These are phyloP conservation scores for Theobroma grandiflorum DNA, from an alignment of 441 rosid species.

Conservation along the genomic window DNA sequence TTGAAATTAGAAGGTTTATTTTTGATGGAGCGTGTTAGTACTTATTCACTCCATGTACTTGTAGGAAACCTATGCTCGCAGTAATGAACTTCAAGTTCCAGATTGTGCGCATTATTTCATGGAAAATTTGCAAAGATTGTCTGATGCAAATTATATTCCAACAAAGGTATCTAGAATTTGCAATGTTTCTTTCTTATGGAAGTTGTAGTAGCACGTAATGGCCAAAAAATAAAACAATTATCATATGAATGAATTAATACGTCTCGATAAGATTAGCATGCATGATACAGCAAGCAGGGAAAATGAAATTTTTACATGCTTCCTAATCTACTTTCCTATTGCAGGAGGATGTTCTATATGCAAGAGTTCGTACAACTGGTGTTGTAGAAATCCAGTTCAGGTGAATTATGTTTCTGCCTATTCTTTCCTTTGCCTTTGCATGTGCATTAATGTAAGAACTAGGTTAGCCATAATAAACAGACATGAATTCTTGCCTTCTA, in stretches of 20 bases:
- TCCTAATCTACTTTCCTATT: slow-evolving; percentile 38
- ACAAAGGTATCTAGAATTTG: slow-evolving; percentile 68
- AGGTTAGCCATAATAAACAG: not conserved
- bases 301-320: not conserved
- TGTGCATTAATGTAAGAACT: not conserved
- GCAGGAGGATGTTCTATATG: slow-evolving; percentile 96
- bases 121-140: slow-evolving; percentile 88
- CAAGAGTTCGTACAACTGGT: slow-evolving; percentile 98
- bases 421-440: not conserved
- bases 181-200: not conserved
- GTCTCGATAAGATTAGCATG: not conserved
- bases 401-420: slow-evolving; percentile 46
- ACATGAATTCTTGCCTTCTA: not conserved
- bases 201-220: not conserved
- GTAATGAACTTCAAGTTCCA: slow-evolving; percentile 93
- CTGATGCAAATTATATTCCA: slow-evolving; percentile 82
- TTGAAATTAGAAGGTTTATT: not conserved
- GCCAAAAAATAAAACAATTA: too few relatives aligned
- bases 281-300: not conserved
- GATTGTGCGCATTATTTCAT: slow-evolving; percentile 90
- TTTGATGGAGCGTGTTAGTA: not conserved
- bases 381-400: slow-evolving; percentile 99
- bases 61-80: slow-evolving; percentile 87
- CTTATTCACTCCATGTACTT: slow-evolving; percentile 30
- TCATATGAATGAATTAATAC: not conserved